Evolutionary conservation across 2,329 filamentous ascomycete species (phyloP), one percentile per base, ranked within the genome.

Genomic region (Fusarium foetens): DNA sequence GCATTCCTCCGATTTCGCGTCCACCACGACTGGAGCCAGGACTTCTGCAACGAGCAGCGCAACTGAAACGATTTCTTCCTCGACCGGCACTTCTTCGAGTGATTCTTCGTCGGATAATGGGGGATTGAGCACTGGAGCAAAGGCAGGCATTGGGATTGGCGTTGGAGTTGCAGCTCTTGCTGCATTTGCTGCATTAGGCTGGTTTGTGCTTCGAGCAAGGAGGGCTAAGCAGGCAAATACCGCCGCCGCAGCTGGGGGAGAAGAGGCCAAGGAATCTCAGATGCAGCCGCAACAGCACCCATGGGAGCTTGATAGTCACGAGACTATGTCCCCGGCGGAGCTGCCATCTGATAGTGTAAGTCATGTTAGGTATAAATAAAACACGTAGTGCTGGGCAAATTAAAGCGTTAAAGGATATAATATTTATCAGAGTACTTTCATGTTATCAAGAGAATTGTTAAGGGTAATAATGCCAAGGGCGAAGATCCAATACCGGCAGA

Each of bases 181-280:
- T 29, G 46, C 14, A 12, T 19, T 64, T 8, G 12, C 21, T 0
- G 62, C n/a, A 5, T n/a, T 63, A 1, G 38, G 16, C 0, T 64
- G 62, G 58, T 63, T 64, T 46, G 27, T 63, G 3, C 23, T 54
- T 10, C 58, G 58, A 8, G 27, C 39, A 39, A 63, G 61, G n/a
- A 63, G 58, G 1, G 19, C 17, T 29, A 64, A 63, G 27, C 16
- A 63, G 21, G 27, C 33, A 3, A 29, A 13, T 42, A 17, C 13
- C 1, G 17, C 27, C 0, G 41, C 17, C 19, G 13, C 12, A 4
- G 8, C 23, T 12, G 3, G 27, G 25, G 33, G 1, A 36, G 33
- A 41, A 3, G 42, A 27, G 1, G 14, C 25, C 6, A 45, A 45
- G 10, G 27, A 23, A 11, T 16, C 58, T 35, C 16, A n/a, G 6